phyloP scores from a whole-genome alignment of 768 basidiomycete species.

The Phylloporus sp. region DNA sequence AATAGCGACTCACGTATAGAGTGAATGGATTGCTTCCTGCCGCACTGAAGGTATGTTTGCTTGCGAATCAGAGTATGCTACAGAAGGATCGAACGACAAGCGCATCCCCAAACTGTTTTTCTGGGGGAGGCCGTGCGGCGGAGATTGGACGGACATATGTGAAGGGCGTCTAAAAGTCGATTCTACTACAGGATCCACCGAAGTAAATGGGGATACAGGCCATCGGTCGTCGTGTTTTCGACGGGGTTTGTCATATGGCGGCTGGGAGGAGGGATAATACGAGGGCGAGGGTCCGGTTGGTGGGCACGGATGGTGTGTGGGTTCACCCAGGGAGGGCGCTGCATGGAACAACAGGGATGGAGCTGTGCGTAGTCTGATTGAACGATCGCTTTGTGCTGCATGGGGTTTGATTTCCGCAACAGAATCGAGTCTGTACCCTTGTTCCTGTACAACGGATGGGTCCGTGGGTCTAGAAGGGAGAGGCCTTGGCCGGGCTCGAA shows the following conservation, averaged over 20 bases:
- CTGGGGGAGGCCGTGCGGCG: constrained; percentile 2
- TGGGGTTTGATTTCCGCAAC: constrained; percentile 6
- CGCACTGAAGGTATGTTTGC: constrained; percentile 8
- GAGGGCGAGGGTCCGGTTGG: constrained; percentile 19
- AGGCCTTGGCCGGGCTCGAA: constrained; percentile 16
- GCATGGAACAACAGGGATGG: constrained; percentile 33
- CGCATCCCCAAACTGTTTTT: constrained; percentile 6
- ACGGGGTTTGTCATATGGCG: constrained; percentile 21
- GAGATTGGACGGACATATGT: constrained; percentile 4
- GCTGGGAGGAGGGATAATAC: constrained; percentile 19
- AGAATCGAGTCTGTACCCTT: background rate
- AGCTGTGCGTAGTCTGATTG: constrained; percentile 13
- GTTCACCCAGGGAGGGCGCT: constrained; percentile 37
- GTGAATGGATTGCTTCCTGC: constrained; percentile 33
- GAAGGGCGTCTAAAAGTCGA: constrained; percentile 21
- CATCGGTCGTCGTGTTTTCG: constrained; percentile 6
- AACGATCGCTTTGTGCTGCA: background rate
- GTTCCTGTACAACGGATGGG: background rate
- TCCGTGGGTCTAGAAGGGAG: constrained; percentile 24
- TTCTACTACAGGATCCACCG: constrained; percentile 8
- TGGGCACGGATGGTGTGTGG: constrained; percentile 18
- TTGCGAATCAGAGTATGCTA: constrained; percentile 40
- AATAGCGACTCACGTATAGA: constrained; percentile 53
- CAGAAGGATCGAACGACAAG: constrained; percentile 42
- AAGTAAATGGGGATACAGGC: constrained; percentile 1